A percentile compares a stretch with the other conserved stretches of the same genome.
These are phyloP conservation scores for Moricandia moricandioides DNA, from an alignment of 345 rosid species.

Conservation along the genomic window DNA sequence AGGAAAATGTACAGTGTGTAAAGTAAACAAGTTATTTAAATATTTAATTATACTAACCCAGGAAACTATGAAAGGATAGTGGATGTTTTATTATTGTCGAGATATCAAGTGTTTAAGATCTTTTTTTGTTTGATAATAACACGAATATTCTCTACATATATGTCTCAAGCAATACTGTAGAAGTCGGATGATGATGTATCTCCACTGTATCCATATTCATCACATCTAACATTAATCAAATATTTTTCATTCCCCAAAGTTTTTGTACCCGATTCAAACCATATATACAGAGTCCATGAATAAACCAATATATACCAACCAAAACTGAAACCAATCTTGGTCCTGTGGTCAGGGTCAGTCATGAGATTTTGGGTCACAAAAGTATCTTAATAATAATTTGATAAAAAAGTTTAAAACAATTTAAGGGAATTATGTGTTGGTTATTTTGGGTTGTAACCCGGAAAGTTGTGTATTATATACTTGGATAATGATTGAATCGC, in stretches of 20 bases:
- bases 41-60: not conserved
- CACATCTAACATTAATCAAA: not conserved
- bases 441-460: too few species aligned
- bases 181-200: not conserved
- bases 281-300: not conserved
- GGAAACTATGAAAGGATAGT: not conserved
- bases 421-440: too few species aligned
- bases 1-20: not conserved
- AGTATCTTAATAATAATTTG: too few species aligned
- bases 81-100: constrained; percentile 16
- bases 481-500: too few species aligned
- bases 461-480: too few species aligned
- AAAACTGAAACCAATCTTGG: not conserved
- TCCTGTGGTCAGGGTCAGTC: not conserved
- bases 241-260: not conserved
- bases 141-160: constrained; percentile 4
- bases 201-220: constrained; percentile 5
- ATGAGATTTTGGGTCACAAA: not conserved
- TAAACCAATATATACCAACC: not conserved
- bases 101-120: not conserved
- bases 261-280: not conserved
- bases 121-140: constrained; percentile 4
- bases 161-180: constrained; percentile 5
- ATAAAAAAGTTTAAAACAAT: too few species aligned
- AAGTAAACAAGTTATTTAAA: not conserved